A percentile compares a stretch with the other conserved stretches of the same genome.
These are phyloP conservation scores for Penicillium desertorum DNA, from an alignment of 495 filamentous ascomycete genomes.

Conservation along the genomic window DNA sequence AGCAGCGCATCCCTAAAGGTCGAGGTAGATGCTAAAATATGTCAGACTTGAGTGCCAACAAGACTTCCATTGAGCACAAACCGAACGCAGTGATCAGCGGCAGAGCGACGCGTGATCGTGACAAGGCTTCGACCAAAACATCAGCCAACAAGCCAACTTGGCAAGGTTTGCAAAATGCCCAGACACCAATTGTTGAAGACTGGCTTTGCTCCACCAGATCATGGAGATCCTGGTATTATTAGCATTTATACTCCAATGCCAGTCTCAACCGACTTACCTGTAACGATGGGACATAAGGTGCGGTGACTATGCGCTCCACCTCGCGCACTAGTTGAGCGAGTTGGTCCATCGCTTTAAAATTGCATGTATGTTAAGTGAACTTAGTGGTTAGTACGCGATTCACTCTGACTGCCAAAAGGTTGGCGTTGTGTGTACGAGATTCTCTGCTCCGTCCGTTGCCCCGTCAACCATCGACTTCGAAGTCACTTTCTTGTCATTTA, in stretches of 20 bases:
- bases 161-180: constrained; percentile 49
- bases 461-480: constrained; percentile 30
- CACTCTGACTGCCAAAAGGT: background rate
- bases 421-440: constrained; percentile 4
- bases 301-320: constrained; percentile 44
- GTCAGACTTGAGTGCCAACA: constrained; percentile 6
- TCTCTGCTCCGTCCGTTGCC: constrained; percentile 33
- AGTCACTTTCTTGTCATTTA: background rate
- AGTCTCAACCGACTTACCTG: constrained; percentile 30
- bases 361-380: background rate
- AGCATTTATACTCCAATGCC: background rate
- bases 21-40: constrained; percentile 26
- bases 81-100: constrained; percentile 42
- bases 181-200: constrained; percentile 27
- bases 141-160: constrained; percentile 43
- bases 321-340: constrained; percentile 26
- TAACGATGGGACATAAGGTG: constrained; percentile 44
- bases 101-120: constrained; percentile 41
- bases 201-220: constrained; percentile 25
- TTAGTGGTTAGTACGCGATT: background rate
- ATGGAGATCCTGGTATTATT: constrained; percentile 39
- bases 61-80: constrained; percentile 20
- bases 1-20: constrained; percentile 44
- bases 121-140: constrained; percentile 45
- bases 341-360: constrained; percentile 22